Evolutionary conservation across 73 alveolate species (phyloP).

Genomic region (Paramecium octaurelia): DNA sequence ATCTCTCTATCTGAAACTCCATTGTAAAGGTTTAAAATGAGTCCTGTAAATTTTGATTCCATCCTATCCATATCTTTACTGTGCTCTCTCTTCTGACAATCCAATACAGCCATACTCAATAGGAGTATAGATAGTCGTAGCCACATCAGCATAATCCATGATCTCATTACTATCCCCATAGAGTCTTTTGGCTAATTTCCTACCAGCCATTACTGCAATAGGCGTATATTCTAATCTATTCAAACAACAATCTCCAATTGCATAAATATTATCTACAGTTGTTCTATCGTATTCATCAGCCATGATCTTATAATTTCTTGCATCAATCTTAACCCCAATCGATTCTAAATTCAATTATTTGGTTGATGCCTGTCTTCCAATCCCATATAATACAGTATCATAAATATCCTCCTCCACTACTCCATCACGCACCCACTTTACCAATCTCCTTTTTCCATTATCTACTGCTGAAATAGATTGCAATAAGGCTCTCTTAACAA

Average conservation of each 20-base stretch:
- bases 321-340: constrained; percentile 79
- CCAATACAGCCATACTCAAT: constrained; percentile 96
- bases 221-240: constrained; percentile 97
- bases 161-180: constrained; percentile 68
- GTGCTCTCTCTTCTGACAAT: constrained; percentile 88
- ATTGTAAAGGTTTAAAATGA: constrained; percentile 91
- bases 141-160: constrained; percentile 95
- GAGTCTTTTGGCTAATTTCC: constrained; percentile 87
- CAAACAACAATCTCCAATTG: constrained; percentile 94
- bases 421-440: constrained; percentile 57
- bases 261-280: constrained; percentile 81
- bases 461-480: not conserved
- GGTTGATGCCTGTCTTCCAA: constrained; percentile 94
- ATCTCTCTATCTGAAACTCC: constrained; percentile 84
- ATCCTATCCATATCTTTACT: constrained; percentile 78
- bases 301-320: constrained; percentile 75
- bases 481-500: constrained; percentile 76
- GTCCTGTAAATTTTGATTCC: constrained; percentile 86
- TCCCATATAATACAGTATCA: constrained; percentile 93
- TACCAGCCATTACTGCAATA: constrained; percentile 94
- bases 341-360: constrained; percentile 75
- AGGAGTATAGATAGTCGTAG: constrained; percentile 98
- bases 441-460: constrained; percentile 49
- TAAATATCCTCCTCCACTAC: constrained; percentile 75
- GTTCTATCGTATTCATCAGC: constrained; percentile 81